Evolutionary conservation across 495 filamentous ascomycete genomes (phyloP).

Genomic region (Trichoderma erinaceum): DNA sequence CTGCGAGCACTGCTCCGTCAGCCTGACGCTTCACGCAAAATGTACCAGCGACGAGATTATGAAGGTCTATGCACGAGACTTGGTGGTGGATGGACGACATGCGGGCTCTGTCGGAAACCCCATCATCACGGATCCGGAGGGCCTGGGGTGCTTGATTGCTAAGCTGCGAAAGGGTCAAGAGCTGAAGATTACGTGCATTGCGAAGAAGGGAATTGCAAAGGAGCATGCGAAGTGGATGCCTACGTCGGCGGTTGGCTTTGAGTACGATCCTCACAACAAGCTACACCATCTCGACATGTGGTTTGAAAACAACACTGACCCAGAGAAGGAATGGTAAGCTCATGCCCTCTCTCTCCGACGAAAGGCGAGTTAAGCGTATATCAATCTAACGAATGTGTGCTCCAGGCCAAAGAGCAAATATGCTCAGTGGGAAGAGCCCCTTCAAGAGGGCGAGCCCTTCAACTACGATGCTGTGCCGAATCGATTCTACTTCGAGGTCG

Average conservation of each 20-base stretch:
- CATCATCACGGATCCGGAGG: conserved; percentile 76
- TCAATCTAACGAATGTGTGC: conserved; percentile 7
- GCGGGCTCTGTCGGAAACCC: conserved; percentile 60
- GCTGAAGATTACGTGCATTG: conserved; percentile 80
- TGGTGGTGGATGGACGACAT: conserved; percentile 65
- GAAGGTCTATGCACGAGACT: conserved; percentile 82
- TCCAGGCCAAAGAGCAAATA: conserved; percentile 79
- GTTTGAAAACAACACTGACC: conserved; percentile 75
- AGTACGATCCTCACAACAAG: conserved; percentile 97
- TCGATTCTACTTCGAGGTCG: conserved; percentile 87
- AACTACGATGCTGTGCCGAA: conserved; percentile 81
- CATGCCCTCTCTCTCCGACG: background rate
- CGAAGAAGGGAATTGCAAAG: conserved; percentile 97
- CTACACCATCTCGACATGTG: conserved; percentile 82
- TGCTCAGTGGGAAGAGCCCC: conserved; percentile 76
- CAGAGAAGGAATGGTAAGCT: conserved; percentile 75
- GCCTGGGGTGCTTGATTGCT: conserved; percentile 73
- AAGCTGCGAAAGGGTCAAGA: conserved; percentile 87
- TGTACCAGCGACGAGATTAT: conserved; percentile 79
- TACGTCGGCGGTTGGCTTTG: conserved; percentile 85
- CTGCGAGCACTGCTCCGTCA: conserved; percentile 85
- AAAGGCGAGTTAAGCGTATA: background rate
- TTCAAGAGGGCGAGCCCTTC: conserved; percentile 75
- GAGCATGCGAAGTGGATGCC: conserved; percentile 98
- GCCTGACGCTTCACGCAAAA: conserved; percentile 70